A percentile compares a stretch with the other conserved stretches of the same genome.
Conservation (phyloP, 306 rosid genomes). For the Calophaca sinica region DNA sequence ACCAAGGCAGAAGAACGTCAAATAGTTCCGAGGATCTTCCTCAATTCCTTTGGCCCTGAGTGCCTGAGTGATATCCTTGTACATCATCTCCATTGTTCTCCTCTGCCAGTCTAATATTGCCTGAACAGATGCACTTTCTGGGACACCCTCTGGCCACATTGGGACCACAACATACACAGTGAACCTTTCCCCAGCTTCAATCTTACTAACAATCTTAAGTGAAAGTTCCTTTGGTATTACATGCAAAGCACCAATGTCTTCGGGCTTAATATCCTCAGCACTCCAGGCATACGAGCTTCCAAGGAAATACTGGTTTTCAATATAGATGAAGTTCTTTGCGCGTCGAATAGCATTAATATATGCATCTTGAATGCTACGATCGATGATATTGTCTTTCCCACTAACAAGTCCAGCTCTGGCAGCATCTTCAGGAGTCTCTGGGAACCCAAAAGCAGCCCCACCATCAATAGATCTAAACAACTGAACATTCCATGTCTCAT, state of each 20-base stretch:
- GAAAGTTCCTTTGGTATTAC: slow-evolving; percentile 77
- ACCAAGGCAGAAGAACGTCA: slow-evolving; percentile 86
- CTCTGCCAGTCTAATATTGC: slow-evolving; percentile 85
- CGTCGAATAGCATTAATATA: slow-evolving; percentile 76
- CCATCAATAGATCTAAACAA: slow-evolving; percentile 80
- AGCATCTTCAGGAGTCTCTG: slow-evolving; percentile 80
- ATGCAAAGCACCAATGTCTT: slow-evolving; percentile 73
- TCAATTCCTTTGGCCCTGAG: slow-evolving; percentile 65
- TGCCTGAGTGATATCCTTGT: slow-evolving; percentile 64
- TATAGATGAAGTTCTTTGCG: slow-evolving; percentile 73
- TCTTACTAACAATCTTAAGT: slow-evolving; percentile 74
- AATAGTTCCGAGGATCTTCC: slow-evolving; percentile 75
- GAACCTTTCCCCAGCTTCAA: slow-evolving; percentile 77
- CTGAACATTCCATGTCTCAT: slow-evolving; percentile 79
- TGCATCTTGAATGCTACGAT: slow-evolving; percentile 80
- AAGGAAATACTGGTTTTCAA: slow-evolving; percentile 81
- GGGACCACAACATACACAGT: slow-evolving; percentile 72
- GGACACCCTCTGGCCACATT: slow-evolving; percentile 85
- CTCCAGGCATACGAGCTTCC: slow-evolving; percentile 74
- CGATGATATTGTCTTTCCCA: slow-evolving; percentile 77
- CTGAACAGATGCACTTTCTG: slow-evolving; percentile 79
- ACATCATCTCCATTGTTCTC: slow-evolving; percentile 84
- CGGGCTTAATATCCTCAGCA: slow-evolving; percentile 63
- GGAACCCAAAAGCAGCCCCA: slow-evolving; percentile 85
- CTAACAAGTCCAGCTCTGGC: slow-evolving; percentile 76